phyloP scores from a whole-genome alignment of 1,284 basidiomycete species.

The Athelia sp. region DNA sequence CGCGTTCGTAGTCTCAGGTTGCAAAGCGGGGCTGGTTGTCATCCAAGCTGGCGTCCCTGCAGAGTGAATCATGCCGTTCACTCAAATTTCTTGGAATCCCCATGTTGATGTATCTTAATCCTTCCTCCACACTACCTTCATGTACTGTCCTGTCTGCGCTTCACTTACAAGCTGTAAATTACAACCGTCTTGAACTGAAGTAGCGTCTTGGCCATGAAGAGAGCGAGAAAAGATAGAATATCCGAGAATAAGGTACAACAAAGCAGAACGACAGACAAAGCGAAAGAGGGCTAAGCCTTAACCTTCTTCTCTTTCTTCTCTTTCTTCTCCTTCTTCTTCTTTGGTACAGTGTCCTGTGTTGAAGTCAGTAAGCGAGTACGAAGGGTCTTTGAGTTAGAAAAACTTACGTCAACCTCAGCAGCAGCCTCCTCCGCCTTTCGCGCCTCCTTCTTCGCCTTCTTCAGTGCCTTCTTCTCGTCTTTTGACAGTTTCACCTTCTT shows the following conservation, averaged over 20 bases:
- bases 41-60: slow-evolving; percentile 50
- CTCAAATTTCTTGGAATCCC: not conserved
- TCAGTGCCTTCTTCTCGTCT: slow-evolving; percentile 79
- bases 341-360: slow-evolving; percentile 21
- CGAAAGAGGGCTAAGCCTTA: slow-evolving; percentile 19
- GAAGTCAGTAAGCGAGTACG: slow-evolving; percentile 7
- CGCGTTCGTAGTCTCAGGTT: slow-evolving; percentile 60
- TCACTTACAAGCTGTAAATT: too few species aligned
- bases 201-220: too few species aligned
- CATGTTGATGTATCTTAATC: too few species aligned
- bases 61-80: too few species aligned
- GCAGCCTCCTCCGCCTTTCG: slow-evolving; percentile 37
- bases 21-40: slow-evolving; percentile 62
- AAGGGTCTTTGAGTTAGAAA: slow-evolving; percentile 5
- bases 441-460: slow-evolving; percentile 70
- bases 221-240: too few species aligned
- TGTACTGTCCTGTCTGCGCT: too few species aligned
- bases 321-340: slow-evolving; percentile 37
- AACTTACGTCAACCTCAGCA: slow-evolving; percentile 30
- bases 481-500: slow-evolving; percentile 77
- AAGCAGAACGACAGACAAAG: slow-evolving; percentile 4
- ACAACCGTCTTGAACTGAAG: too few species aligned
- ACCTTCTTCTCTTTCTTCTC: slow-evolving; percentile 44
- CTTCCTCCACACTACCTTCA: too few species aligned
- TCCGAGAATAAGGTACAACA: not conserved